Conservation (phyloP, 805 yeast species). For the Barnettozyma pratensis region DNA sequence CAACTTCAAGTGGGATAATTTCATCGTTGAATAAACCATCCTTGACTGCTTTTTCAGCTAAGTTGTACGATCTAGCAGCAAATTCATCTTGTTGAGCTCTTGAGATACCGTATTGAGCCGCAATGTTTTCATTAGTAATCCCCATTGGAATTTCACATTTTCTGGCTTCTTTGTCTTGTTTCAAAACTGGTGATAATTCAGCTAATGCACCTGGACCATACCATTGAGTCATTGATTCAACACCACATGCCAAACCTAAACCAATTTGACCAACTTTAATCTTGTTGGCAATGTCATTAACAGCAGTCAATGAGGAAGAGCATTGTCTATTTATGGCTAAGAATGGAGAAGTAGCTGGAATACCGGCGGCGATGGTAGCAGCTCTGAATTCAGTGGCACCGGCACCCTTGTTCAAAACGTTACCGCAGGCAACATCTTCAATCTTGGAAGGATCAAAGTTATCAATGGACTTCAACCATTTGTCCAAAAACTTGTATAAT, state of each 20-base stretch:
- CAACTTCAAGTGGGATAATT: conserved; percentile 73
- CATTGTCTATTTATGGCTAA: conserved; percentile 90
- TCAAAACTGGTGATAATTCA: conserved; percentile 46
- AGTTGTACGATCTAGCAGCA: conserved; percentile 81
- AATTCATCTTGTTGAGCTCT: conserved; percentile 80
- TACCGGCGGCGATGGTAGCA: conserved; percentile 85
- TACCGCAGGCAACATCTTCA: conserved; percentile 87
- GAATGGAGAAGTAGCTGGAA: conserved; percentile 76
- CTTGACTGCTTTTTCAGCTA: conserved; percentile 73
- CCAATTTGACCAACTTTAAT: conserved; percentile 84
- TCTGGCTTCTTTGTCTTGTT: conserved; percentile 42
- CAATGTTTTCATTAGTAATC: conserved; percentile 88
- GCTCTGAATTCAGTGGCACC: conserved; percentile 96
- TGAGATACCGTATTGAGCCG: conserved; percentile 54
- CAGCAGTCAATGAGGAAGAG: conserved; percentile 89
- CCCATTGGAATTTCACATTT: conserved; percentile 96
- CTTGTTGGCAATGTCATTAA: conserved; percentile 85
- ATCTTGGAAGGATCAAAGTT: conserved; percentile 51
- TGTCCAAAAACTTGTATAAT: conserved; percentile 57
- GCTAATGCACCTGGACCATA: conserved; percentile 80
- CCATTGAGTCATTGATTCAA: conserved; percentile 87
- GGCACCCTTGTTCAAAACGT: conserved; percentile 87
- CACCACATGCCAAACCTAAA: conserved; percentile 89
- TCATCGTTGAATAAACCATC: conserved; percentile 81
- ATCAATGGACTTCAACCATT: conserved; percentile 47